Percentiles rank a stretch among this genome's conserved stretches.
Conservation (phyloP, 805 yeast genomes). For the Starmerella apicola region DNA sequence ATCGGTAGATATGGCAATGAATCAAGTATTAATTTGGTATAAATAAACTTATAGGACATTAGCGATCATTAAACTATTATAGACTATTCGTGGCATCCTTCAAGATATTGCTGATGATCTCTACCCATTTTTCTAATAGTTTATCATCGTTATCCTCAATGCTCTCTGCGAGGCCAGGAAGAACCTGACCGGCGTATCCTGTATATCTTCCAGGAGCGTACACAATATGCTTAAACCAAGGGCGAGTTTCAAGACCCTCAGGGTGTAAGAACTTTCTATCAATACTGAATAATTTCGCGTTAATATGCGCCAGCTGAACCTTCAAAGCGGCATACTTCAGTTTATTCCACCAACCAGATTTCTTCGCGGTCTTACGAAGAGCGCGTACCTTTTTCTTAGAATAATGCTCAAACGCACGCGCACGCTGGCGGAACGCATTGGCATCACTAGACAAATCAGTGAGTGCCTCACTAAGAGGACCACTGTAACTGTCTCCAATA, state of each 20-base stretch:
- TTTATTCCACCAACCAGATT: slow-evolving; percentile 30
- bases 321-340: slow-evolving; percentile 34
- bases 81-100: background rate
- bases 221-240: slow-evolving; percentile 49
- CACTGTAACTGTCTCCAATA: slow-evolving; percentile 24
- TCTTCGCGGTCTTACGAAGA: slow-evolving; percentile 18
- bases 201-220: slow-evolving; percentile 49
- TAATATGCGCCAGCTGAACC: slow-evolving; percentile 21
- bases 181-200: slow-evolving; percentile 46
- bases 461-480: slow-evolving; percentile 14
- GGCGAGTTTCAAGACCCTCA: slow-evolving; percentile 38
- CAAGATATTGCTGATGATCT: slow-evolving; percentile 21
- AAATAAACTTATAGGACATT: too few species aligned
- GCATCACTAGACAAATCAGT: slow-evolving; percentile 16
- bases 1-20: background rate
- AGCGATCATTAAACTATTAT: background rate
- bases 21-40: background rate
- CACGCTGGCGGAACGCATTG: slow-evolving; percentile 22
- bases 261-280: slow-evolving; percentile 38
- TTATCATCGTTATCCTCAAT: slow-evolving; percentile 36
- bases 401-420: slow-evolving; percentile 39
- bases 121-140: slow-evolving; percentile 32
- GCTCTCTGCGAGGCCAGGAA: slow-evolving; percentile 46
- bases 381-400: slow-evolving; percentile 43
- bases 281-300: slow-evolving; percentile 31